Percentiles rank a stretch among this genome's conserved stretches.
Conservation (phyloP, 2,329 filamentous ascomycete genomes). For the Aspergillus udagawae region DNA sequence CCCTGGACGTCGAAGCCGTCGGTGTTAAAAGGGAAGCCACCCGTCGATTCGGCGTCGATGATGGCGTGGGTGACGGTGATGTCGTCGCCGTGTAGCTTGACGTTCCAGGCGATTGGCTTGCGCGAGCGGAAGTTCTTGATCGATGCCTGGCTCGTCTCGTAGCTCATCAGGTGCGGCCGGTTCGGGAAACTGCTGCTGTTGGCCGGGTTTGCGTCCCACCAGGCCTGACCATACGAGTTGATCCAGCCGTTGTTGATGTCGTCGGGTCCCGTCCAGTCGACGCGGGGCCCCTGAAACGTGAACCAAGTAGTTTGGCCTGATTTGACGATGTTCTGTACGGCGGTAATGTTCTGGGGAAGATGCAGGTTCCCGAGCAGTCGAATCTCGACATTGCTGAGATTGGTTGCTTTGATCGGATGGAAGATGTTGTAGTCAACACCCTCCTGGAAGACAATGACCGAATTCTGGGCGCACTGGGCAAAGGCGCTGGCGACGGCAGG, state of each 20-base stretch:
- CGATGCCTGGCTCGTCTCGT: conserved; percentile 34
- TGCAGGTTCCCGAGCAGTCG: conserved; percentile 43
- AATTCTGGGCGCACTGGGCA: conserved; percentile 30
- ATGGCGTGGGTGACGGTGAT: conserved; percentile 40
- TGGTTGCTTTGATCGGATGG: conserved; percentile 36
- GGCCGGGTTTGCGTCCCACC: conserved; percentile 44
- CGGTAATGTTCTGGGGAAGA: conserved; percentile 38
- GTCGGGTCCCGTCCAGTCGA: conserved; percentile 28
- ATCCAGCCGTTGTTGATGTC: conserved; percentile 43
- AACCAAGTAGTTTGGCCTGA: conserved; percentile 36
- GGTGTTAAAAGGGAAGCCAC: conserved; percentile 43
- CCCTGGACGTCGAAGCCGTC: conserved; percentile 31
- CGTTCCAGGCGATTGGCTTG: conserved; percentile 45
- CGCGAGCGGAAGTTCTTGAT: conserved; percentile 41
- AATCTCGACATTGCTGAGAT: conserved; percentile 43
- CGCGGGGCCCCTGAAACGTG: conserved; percentile 22
- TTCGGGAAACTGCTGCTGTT: conserved; percentile 37
- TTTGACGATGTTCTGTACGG: conserved; percentile 35
- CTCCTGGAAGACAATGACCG: conserved; percentile 35
- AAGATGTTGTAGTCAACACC: conserved; percentile 44
- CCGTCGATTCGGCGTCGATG: conserved; percentile 37
- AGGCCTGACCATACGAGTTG: conserved; percentile 43
- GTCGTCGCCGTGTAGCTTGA: conserved; percentile 37
- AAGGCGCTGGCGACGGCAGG: conserved; percentile 37
- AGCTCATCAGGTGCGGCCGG: conserved; percentile 41